These are phyloP conservation scores for Sicyos edulis DNA, from an alignment of 306 rosid species.

Conservation along the genomic window DNA sequence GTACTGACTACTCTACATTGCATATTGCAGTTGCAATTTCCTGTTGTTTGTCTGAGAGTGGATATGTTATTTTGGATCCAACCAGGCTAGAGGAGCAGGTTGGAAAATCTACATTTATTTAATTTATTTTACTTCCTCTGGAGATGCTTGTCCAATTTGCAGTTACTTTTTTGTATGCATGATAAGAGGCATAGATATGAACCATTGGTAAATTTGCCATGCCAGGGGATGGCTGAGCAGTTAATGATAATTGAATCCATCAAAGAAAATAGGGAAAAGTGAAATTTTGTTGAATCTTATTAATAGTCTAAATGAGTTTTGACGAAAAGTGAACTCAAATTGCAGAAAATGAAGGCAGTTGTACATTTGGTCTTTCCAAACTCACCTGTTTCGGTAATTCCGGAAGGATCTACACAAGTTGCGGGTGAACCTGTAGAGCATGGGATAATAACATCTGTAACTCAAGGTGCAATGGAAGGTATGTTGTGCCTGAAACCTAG, in stretches of 20 bases:
- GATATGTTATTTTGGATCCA: conserved; percentile 67
- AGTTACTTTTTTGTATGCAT: not conserved
- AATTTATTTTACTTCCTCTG: not conserved
- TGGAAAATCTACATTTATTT: not conserved
- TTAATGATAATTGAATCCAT: not conserved
- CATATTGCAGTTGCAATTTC: conserved; percentile 70
- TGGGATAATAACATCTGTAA: conserved; percentile 80
- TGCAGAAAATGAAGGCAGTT: conserved; percentile 76
- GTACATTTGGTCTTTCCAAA: conserved; percentile 88
- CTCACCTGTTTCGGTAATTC: conserved; percentile 37
- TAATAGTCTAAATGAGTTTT: not conserved
- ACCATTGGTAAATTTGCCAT: not conserved
- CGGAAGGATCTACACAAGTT: conserved; percentile 35
- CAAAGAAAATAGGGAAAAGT: not conserved
- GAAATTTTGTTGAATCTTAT: not conserved
- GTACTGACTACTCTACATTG: conserved; percentile 29
- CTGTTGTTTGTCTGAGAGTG: conserved; percentile 65
- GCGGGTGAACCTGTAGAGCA: conserved; percentile 62
- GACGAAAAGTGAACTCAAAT: not conserved
- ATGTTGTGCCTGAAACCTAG: conserved; percentile 17
- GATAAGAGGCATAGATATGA: not conserved
- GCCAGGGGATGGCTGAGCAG: not conserved
- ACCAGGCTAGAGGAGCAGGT: conserved; percentile 94
- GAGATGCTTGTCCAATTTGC: not conserved
- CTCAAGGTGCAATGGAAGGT: conserved; percentile 93